Evolutionary conservation across 331 rosid species (phyloP).

Genomic region (Quercus phellos): DNA sequence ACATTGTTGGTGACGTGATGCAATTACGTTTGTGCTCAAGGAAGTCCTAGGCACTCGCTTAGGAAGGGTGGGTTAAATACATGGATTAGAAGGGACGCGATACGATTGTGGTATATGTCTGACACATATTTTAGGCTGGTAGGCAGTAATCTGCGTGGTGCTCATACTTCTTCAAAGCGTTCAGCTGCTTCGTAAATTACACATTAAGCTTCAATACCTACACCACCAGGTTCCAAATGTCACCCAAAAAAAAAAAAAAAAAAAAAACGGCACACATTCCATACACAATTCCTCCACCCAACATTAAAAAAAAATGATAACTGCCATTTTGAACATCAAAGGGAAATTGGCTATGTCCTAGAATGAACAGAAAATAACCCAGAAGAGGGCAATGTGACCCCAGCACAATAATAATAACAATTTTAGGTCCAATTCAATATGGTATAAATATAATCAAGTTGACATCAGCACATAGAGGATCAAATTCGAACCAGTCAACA

Average conservation of each 20-base stretch:
- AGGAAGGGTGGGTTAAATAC: background rate
- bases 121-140: slow-evolving; percentile 6
- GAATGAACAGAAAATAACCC: background rate
- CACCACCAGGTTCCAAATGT: slow-evolving; percentile 7
- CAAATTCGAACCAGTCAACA: background rate
- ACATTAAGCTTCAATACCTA: slow-evolving; percentile 17
- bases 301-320: background rate
- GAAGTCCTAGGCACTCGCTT: slow-evolving; percentile 16
- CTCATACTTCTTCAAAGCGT: slow-evolving; percentile 27
- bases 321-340: background rate
- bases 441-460: background rate
- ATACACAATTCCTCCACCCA: background rate
- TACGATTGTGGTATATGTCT: slow-evolving; percentile 1
- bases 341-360: background rate
- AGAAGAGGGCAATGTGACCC: background rate
- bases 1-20: slow-evolving; percentile 18
- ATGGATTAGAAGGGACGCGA: slow-evolving; percentile 4
- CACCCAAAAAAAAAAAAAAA: background rate
- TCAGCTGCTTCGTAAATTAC: slow-evolving; percentile 4
- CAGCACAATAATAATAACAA: background rate
- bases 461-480: background rate
- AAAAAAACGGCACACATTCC: background rate
- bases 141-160: slow-evolving; percentile 16
- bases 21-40: background rate
- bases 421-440: background rate